Percentiles rank a stretch among this genome's conserved stretches.
phyloP scores from a whole-genome alignment of 805 yeast species.

The Kluyveromyces siamensis region DNA sequence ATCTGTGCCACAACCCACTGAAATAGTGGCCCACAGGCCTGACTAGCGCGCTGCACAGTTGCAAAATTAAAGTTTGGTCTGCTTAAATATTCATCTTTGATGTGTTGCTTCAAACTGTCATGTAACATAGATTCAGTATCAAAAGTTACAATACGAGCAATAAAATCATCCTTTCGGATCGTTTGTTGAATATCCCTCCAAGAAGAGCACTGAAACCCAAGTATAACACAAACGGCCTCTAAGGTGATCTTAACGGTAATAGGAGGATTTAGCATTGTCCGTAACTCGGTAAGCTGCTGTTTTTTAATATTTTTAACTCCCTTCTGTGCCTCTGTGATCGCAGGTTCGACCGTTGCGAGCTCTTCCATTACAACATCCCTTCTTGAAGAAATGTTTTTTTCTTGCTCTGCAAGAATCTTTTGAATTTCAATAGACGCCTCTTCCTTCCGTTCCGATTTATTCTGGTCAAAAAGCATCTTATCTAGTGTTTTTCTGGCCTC shows the following conservation, averaged over 20 bases:
- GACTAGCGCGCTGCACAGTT: slow-evolving; percentile 78
- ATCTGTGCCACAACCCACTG: slow-evolving; percentile 89
- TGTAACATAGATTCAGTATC: slow-evolving; percentile 54
- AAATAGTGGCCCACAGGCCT: slow-evolving; percentile 87
- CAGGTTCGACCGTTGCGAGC: slow-evolving; percentile 73
- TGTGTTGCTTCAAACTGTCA: slow-evolving; percentile 39
- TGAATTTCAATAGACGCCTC: slow-evolving; percentile 78
- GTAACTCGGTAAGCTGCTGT: slow-evolving; percentile 79
- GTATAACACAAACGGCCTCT: slow-evolving; percentile 78
- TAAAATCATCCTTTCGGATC: slow-evolving; percentile 83
- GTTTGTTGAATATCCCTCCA: slow-evolving; percentile 83
- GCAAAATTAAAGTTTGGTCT: slow-evolving; percentile 60
- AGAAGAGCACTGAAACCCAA: slow-evolving; percentile 54
- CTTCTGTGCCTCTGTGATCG: slow-evolving; percentile 70
- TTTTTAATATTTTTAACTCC: slow-evolving; percentile 92
- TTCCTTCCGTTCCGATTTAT: slow-evolving; percentile 84
- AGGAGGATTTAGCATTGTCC: slow-evolving; percentile 90
- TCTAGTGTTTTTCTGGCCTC: slow-evolving; percentile 67
- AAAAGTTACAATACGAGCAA: slow-evolving; percentile 68
- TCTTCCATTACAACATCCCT: slow-evolving; percentile 49
- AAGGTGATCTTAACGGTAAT: slow-evolving; percentile 73
- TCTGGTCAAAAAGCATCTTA: slow-evolving; percentile 73
- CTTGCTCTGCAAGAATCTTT: slow-evolving; percentile 58
- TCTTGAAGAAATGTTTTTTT: slow-evolving; percentile 46
- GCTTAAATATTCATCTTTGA: slow-evolving; percentile 54